Conservation (phyloP, 352 stramenopile genomes). For the Blastocystis sp. region DNA sequence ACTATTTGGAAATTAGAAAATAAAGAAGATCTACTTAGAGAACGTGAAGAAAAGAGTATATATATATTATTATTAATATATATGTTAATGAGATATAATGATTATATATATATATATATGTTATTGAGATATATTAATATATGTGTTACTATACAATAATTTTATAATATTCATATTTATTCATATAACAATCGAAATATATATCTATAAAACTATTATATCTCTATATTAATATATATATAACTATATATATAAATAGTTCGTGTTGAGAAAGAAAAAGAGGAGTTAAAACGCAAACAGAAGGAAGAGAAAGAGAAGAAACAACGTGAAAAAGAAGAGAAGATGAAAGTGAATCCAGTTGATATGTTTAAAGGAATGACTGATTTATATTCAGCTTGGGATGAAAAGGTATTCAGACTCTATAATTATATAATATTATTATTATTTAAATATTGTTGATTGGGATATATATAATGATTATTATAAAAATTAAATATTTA, state of each 20-base stretch:
- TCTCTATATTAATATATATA: no score
- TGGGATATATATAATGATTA: no score
- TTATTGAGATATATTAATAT: no score
- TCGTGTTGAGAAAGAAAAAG: conserved; percentile 52
- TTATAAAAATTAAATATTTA: no score
- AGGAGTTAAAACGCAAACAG: conserved; percentile 48
- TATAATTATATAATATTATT: conserved; percentile 10
- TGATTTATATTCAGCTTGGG: conserved; percentile 66
- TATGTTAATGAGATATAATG: conserved; percentile 56
- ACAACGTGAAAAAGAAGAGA: conserved; percentile 53
- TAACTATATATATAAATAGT: no score
- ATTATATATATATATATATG: no score
- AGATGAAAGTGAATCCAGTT: conserved; percentile 64
- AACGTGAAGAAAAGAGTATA: conserved; percentile 48
- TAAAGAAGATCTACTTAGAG: conserved; percentile 58
- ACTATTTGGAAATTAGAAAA: conserved; percentile 68
- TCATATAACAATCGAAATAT: no score
- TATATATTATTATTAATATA: conserved; percentile 57
- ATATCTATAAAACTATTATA: no score
- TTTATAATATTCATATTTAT: no score
- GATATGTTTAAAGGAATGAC: conserved; percentile 70
- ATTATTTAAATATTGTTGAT: neutral
- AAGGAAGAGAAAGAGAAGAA: conserved; percentile 41
- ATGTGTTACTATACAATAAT: no score
- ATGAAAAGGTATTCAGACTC: conserved; percentile 49